phyloP scores from a whole-genome alignment of 2,329 filamentous ascomycete genomes.

The Botrytis hyacinthi region DNA sequence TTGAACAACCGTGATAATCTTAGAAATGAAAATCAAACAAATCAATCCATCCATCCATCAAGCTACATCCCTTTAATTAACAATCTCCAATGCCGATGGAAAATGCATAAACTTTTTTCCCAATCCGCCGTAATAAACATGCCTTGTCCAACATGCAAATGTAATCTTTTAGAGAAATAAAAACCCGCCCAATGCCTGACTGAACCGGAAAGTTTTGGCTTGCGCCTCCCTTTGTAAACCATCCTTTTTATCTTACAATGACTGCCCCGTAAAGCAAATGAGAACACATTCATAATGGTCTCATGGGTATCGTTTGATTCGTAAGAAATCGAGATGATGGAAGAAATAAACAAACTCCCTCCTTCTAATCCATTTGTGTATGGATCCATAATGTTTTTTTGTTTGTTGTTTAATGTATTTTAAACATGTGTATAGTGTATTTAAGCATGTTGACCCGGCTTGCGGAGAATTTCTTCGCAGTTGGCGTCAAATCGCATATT shows the following conservation, averaged over 20 bases:
- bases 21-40: conserved; percentile 5
- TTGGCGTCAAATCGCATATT: conserved; percentile 94
- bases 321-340: conserved; percentile 22
- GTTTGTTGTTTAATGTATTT: background rate
- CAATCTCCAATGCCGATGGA: conserved; percentile 14
- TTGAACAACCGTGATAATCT: conserved; percentile 8
- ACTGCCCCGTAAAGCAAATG: conserved; percentile 19
- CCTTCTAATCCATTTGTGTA: conserved; percentile 16
- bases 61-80: conserved; percentile 12
- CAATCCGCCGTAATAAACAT: conserved; percentile 8
- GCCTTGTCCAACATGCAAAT: conserved; percentile 18
- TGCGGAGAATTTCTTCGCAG: conserved; percentile 80
- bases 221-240: conserved; percentile 21
- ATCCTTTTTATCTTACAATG: conserved; percentile 24
- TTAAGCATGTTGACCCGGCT: conserved; percentile 44
- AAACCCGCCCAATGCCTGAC: conserved; percentile 20
- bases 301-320: conserved; percentile 22
- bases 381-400: conserved; percentile 19
- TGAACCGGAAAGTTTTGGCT: conserved; percentile 23
- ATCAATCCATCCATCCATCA: background rate
- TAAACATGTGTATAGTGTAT: conserved; percentile 25
- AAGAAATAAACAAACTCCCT: conserved; percentile 25
- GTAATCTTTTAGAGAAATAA: conserved; percentile 13
- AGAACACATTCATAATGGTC: conserved; percentile 19
- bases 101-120: conserved; percentile 21